These are phyloP conservation scores for Fallopia convolvulus DNA, from an alignment of 148 eudicot genomes.

Conservation along the genomic window DNA sequence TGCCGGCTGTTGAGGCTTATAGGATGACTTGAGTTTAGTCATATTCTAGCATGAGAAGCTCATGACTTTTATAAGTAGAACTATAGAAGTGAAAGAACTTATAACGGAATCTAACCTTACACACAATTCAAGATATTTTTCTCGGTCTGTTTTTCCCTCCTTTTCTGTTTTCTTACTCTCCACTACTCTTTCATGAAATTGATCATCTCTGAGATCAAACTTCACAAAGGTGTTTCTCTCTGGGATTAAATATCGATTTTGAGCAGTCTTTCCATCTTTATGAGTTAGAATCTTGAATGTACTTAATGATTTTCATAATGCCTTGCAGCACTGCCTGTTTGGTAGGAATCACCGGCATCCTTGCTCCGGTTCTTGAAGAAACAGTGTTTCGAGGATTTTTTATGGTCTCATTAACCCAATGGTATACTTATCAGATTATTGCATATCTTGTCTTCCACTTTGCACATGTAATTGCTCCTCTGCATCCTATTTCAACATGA, in stretches of 20 bases:
- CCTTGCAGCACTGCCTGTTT: conserved; percentile 73
- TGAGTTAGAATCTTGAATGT: not conserved
- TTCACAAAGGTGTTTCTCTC: not conserved
- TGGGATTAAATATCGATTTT: not conserved
- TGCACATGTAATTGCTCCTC: not conserved
- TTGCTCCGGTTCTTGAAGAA: conserved; percentile 97
- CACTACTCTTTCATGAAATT: no score
- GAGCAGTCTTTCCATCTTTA: not conserved
- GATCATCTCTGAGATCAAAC: no score
- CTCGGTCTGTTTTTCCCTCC: no score
- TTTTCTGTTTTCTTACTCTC: no score
- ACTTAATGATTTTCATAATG: not conserved
- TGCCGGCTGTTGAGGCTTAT: no score
- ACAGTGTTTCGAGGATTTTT: conserved; percentile 92
- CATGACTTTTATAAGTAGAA: no score
- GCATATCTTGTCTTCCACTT: not conserved
- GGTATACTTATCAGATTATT: conserved; percentile 35
- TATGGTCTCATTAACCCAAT: conserved; percentile 80
- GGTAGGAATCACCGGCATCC: conserved; percentile 74
- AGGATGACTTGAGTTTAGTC: no score
- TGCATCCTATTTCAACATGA: not conserved
- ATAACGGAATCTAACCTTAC: no score
- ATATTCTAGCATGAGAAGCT: no score
- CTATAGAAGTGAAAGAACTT: no score
- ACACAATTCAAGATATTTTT: no score